Evolutionary conservation across 2,329 filamentous ascomycete species (phyloP).

Genomic region (Colletotrichum lini): DNA sequence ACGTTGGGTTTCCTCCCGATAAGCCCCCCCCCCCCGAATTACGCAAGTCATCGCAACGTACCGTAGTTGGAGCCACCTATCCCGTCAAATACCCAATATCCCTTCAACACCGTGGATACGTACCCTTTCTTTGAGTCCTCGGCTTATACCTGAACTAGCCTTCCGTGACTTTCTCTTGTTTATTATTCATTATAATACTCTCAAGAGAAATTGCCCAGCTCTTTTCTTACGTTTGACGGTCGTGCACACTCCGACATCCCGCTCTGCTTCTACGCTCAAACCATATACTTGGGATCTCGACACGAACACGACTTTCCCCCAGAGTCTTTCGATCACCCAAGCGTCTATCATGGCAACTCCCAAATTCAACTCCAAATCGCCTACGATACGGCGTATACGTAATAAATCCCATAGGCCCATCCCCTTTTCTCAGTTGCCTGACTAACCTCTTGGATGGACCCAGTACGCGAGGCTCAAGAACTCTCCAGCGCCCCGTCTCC

Average conservation of each 20-base stretch:
- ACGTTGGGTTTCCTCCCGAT: conserved; percentile 13
- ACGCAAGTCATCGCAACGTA: conserved; percentile 3
- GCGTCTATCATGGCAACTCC: conserved; percentile 56
- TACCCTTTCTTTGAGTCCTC: not conserved
- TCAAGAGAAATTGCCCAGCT: too few relatives aligned
- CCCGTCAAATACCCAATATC: conserved; percentile 1
- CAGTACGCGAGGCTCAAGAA: conserved; percentile 92
- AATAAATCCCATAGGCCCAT: conserved; percentile 49
- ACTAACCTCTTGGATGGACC: not conserved
- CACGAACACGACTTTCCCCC: not conserved
- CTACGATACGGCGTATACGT: conserved; percentile 89
- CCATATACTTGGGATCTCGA: not conserved
- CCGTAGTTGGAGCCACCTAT: conserved; percentile 9
- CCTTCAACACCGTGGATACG: not conserved
- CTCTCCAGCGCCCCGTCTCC: conserved; percentile 84
- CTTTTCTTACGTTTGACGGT: not conserved
- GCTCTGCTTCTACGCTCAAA: not conserved
- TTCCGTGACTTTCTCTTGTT: not conserved
- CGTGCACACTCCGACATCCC: not conserved
- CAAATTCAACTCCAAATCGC: conserved; percentile 81
- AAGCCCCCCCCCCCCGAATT: conserved; percentile 10
- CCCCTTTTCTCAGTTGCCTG: conserved; percentile 2
- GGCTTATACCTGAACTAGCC: not conserved
- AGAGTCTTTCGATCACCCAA: conserved; percentile 5
- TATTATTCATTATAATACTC: too few relatives aligned